Conservation (phyloP, 1,284 basidiomycete genomes). For the Naganishia sp. region DNA sequence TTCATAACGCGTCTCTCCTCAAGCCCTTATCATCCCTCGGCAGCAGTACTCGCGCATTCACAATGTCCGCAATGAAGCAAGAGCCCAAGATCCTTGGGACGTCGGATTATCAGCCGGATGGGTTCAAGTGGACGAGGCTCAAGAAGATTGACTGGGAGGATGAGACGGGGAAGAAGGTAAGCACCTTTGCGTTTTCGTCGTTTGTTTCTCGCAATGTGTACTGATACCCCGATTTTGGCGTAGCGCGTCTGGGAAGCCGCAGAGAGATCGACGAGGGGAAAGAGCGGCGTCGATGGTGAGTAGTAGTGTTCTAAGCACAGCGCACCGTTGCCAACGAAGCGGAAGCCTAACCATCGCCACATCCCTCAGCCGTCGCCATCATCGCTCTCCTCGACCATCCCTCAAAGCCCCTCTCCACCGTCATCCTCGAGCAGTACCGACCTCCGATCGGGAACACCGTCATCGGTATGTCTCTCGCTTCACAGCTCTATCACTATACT, state of each 20-base stretch:
- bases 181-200: conserved; percentile 26
- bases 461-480: conserved; percentile 61
- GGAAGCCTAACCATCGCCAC: neutral
- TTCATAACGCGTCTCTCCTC: neutral
- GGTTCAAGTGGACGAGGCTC: conserved; percentile 51
- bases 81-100: conserved; percentile 42
- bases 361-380: conserved; percentile 71
- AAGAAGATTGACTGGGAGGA: conserved; percentile 67
- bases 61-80: conserved; percentile 35
- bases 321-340: too few relatives aligned
- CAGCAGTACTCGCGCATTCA: neutral
- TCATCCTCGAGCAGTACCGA: conserved; percentile 85
- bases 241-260: conserved; percentile 84
- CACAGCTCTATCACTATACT: conserved; percentile 28
- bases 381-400: conserved; percentile 74
- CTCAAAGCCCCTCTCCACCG: conserved; percentile 61
- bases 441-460: conserved; percentile 73
- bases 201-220: too few relatives aligned
- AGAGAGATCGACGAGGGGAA: conserved; percentile 71
- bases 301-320: conserved; percentile 4
- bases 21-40: neutral
- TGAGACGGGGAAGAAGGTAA: conserved; percentile 69
- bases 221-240: neutral
- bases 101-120: conserved; percentile 43
- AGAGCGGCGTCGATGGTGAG: conserved; percentile 76